These are phyloP conservation scores for Delitschia confertaspora DNA, from an alignment of 495 filamentous ascomycete species.

Conservation along the genomic window DNA sequence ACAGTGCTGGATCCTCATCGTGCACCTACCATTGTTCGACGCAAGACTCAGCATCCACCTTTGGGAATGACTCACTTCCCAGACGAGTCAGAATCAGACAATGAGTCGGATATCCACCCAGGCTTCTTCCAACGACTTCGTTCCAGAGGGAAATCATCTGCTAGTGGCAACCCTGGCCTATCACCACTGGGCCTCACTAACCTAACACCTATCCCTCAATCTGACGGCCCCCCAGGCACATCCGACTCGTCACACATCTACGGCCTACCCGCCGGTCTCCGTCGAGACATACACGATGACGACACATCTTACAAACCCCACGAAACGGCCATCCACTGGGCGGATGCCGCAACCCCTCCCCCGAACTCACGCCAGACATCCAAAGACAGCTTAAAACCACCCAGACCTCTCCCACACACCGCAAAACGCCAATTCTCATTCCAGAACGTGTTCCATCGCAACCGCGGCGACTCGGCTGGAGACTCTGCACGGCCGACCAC, in stretches of 20 bases:
- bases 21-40: constrained; percentile 35
- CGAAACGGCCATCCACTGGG: constrained; percentile 41
- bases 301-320: constrained; percentile 47
- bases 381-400: constrained; percentile 35
- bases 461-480: constrained; percentile 15
- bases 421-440: constrained; percentile 78
- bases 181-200: constrained; percentile 7
- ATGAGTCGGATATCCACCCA: constrained; percentile 45
- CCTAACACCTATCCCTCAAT: constrained; percentile 2
- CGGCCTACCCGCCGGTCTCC: constrained; percentile 24
- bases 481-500: constrained; percentile 29
- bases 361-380: constrained; percentile 25
- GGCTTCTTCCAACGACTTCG: constrained; percentile 43
- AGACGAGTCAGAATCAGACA: constrained; percentile 27
- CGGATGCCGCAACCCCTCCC: constrained; percentile 23
- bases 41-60: constrained; percentile 62
- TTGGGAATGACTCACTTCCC: constrained; percentile 85
- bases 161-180: constrained; percentile 4
- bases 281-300: constrained; percentile 3
- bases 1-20: constrained; percentile 49
- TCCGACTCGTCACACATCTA: constrained; percentile 24
- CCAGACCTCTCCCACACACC: constrained; percentile 41
- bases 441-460: constrained; percentile 60
- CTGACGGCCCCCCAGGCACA: constrained; percentile 9
- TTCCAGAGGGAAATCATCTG: constrained; percentile 14